phyloP scores from a whole-genome alignment of 495 filamentous ascomycete genomes.

The Penicillium tannophilum region DNA sequence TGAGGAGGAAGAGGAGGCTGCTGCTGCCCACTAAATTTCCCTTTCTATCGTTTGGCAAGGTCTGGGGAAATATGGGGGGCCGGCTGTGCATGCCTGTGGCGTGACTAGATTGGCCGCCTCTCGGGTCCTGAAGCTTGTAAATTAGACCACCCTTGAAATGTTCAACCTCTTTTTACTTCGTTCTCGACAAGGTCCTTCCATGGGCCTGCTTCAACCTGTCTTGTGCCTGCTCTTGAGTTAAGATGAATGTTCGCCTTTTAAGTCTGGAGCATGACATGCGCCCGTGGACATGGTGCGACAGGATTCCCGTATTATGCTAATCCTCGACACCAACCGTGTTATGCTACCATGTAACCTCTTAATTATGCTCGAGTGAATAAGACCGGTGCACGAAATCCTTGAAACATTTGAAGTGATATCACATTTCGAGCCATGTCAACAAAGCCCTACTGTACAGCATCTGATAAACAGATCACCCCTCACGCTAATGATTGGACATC shows the following conservation, averaged over 20 bases:
- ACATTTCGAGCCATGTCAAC: background rate
- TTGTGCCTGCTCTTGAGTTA: background rate
- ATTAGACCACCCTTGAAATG: conserved; percentile 48
- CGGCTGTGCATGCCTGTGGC: conserved; percentile 27
- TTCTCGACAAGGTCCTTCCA: conserved; percentile 4
- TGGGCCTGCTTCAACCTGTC: background rate
- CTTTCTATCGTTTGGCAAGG: conserved; percentile 34
- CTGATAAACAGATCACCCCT: background rate
- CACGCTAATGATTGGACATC: background rate
- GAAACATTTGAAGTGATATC: background rate
- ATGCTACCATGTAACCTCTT: background rate
- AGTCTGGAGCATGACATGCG: background rate
- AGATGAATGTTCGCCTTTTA: background rate
- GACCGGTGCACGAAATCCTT: background rate
- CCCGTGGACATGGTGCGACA: background rate
- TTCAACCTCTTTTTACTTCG: conserved; percentile 35
- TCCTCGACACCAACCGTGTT: background rate
- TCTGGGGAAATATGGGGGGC: conserved; percentile 36
- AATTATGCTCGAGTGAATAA: background rate
- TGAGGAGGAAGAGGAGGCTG: conserved; percentile 59
- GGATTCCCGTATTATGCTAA: background rate
- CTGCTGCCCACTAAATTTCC: conserved; percentile 48
- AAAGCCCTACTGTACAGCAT: background rate
- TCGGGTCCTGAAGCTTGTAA: conserved; percentile 47
- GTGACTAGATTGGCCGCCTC: conserved; percentile 31